Conservation (phyloP, 164 flowering plant genomes). For the Paratinospora sagittata region DNA sequence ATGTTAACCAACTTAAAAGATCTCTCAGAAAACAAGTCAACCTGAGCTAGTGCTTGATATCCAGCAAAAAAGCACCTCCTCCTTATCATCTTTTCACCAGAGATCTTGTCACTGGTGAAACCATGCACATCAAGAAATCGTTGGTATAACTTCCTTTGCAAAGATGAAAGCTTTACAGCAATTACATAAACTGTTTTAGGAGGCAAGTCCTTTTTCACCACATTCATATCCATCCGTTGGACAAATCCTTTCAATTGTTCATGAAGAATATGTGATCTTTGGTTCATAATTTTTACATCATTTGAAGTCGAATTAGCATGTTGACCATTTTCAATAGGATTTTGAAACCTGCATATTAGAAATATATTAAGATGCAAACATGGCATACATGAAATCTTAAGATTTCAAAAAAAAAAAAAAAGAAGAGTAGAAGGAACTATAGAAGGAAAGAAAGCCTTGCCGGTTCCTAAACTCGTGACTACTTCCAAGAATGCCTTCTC, state of each 20-base stretch:
- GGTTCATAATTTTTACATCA: slow-evolving; percentile 96
- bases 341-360: slow-evolving; percentile 67
- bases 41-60: slow-evolving; percentile 96
- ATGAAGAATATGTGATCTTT: slow-evolving; percentile 92
- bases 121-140: slow-evolving; percentile 88
- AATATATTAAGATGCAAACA: neutral
- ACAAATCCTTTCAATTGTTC: slow-evolving; percentile 97
- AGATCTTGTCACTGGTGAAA: slow-evolving; percentile 50
- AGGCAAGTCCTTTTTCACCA: slow-evolving; percentile 89
- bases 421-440: neutral
- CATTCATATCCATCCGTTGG: slow-evolving; percentile 94
- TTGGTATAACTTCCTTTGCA: slow-evolving; percentile 81
- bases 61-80: slow-evolving; percentile 82
- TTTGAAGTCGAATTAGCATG: slow-evolving; percentile 80
- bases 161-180: slow-evolving; percentile 81
- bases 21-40: slow-evolving; percentile 11
- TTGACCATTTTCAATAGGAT: slow-evolving; percentile 96
- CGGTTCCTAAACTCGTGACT: slow-evolving; percentile 23
- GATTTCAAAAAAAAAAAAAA: slow-evolving; percentile 4
- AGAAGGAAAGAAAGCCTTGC: slow-evolving; percentile 3
- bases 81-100: slow-evolving; percentile 46
- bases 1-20: neutral
- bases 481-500: slow-evolving; percentile 98
- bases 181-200: slow-evolving; percentile 94
- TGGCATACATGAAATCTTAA: neutral